A percentile compares a stretch with the other conserved stretches of the same genome.
Conservation (phyloP, 2,329 filamentous ascomycete genomes). For the Sporothrix inflata region DNA sequence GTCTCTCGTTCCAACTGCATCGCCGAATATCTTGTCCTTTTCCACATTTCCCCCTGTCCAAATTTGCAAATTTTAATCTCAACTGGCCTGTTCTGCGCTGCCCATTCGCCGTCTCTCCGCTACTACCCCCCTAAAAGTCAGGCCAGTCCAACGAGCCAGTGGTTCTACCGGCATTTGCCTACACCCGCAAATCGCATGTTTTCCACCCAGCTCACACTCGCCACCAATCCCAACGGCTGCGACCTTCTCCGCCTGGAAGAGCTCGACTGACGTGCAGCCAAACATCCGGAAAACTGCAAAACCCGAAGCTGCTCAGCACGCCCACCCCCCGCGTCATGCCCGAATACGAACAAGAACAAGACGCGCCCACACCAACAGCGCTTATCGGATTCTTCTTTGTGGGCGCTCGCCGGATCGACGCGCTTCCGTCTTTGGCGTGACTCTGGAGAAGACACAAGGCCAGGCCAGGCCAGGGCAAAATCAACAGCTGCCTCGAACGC, state of each 20-base stretch:
- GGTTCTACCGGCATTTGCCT: constrained; percentile 23
- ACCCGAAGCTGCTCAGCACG: background rate
- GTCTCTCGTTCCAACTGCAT: background rate
- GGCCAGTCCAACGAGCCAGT: constrained; percentile 25
- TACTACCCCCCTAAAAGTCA: constrained; percentile 25
- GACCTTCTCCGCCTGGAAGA: background rate
- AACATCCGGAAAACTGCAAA: background rate
- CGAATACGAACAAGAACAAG: constrained; percentile 27
- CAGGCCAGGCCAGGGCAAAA: background rate
- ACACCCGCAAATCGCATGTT: constrained; percentile 25
- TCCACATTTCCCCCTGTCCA: background rate
- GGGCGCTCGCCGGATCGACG: constrained; percentile 21
- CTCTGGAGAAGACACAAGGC: background rate
- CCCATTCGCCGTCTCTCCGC: background rate
- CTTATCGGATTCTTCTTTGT: constrained; percentile 8
- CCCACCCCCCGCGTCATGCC: constrained; percentile 13
- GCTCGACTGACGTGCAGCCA: constrained; percentile 11
- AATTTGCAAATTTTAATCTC: constrained; percentile 22
- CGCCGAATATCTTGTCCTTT: constrained; percentile 7
- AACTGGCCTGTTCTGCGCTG: constrained; percentile 3
- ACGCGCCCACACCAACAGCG: constrained; percentile 1
- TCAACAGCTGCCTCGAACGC: background rate
- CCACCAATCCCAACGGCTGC: constrained; percentile 23
- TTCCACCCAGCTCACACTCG: background rate
- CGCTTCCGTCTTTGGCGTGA: constrained; percentile 29